Evolutionary conservation across 352 stramenopile species (phyloP).

Genomic region (Blastocystis hominis): DNA sequence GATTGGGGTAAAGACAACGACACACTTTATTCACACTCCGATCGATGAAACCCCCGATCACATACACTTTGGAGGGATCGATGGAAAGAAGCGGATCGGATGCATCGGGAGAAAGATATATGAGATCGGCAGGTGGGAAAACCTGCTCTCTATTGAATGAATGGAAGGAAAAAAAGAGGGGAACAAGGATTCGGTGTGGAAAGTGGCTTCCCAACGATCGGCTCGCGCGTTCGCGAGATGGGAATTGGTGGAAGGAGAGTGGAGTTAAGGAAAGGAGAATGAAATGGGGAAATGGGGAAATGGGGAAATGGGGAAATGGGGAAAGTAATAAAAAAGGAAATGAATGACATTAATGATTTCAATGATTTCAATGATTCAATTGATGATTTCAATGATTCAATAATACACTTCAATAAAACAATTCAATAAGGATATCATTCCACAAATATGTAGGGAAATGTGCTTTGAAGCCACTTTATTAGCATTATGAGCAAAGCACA

Average conservation of each 20-base stretch:
- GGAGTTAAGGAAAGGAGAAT: not conserved
- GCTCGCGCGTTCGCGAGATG: not conserved
- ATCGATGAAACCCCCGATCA: constrained; percentile 76
- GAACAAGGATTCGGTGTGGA: not conserved
- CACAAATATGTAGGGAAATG: constrained; percentile 44
- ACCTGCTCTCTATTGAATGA: not conserved
- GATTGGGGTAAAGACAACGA: not conserved
- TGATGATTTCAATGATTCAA: no score
- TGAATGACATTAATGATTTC: no score
- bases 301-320: not conserved
- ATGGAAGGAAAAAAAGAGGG: not conserved
- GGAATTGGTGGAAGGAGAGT: not conserved
- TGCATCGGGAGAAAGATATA: constrained; percentile 76
- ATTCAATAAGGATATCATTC: constrained; percentile 34
- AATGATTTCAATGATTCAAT: no score
- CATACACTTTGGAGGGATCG: constrained; percentile 67
- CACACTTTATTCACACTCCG: constrained; percentile 70
- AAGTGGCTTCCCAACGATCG: constrained; percentile 8
- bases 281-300: not conserved
- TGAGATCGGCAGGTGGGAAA: constrained; percentile 60
- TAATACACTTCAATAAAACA: no score
- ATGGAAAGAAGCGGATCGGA: constrained; percentile 66
- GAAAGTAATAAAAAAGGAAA: no score
- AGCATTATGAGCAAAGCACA: constrained; percentile 34
- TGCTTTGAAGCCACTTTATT: constrained; percentile 12